Evolutionary conservation across 2,329 filamentous ascomycete species (phyloP), one percentile per base, ranked within the genome.

Genomic region (Aspergillus arachidicola): DNA sequence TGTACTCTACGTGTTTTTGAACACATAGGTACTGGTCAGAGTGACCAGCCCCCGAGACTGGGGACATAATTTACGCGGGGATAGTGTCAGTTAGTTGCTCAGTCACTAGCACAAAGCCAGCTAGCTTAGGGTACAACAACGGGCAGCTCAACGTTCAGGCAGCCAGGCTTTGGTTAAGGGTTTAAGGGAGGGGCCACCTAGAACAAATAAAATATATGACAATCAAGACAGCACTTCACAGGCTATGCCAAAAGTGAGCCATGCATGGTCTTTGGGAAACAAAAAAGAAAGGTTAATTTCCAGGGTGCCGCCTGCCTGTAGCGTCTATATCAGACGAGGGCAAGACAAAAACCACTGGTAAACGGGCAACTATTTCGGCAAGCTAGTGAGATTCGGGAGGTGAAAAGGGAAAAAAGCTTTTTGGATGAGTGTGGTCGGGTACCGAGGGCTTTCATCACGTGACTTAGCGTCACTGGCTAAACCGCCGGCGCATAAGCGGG

Each of bases 1-100:
- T 93, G 78, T 98, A 99, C 75, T 89, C 88, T 72, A 98, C 92
- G 78, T 99, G 95, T 75, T 87, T 87, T 68, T 88, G 82, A 58
- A 84, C 78, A 65, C 81, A 83, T 61, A 89, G 81, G 56, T 81
- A 78, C 66, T 85, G 79, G 67, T 84, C 81, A 62, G 79, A 73
- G 21, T 82, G 80, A 64, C 86, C 86, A 54, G 86, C 86, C 28
- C 86, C 86, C 57, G 86, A 85, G 64, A 85, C 85, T 56, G 89
- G 79, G 50, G 87, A 85, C 87, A 89, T 89, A 30, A n/a, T 36
- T 55, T 55, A 55, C 51, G 26, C 26, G 45, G 48, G 43, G 32
- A n/a, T 14, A 23, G 32, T n/a, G 21, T 55, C 21, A 32, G 51
- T 55, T 55, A 55, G 51, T 55, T 28, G 21, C 23, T 36, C 51